A percentile compares a stretch with the other conserved stretches of the same genome.
Conservation (phyloP, 805 yeast genomes). For the Candida nonsorbophila region DNA sequence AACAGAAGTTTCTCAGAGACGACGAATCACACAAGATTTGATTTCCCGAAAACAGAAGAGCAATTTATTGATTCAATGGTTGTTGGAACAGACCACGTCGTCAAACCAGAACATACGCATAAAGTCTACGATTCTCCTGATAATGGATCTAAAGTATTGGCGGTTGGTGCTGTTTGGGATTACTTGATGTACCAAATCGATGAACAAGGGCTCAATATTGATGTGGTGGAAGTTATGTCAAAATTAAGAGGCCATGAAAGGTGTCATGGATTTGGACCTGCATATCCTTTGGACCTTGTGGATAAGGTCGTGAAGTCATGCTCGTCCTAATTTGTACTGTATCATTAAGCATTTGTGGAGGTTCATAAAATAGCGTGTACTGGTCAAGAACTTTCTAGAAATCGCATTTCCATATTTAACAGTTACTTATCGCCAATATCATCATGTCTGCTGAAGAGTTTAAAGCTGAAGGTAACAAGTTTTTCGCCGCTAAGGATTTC, state of each 20-base stretch:
- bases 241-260: conserved; percentile 60
- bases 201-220: conserved; percentile 44
- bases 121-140: conserved; percentile 32
- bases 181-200: conserved; percentile 49
- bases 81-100: conserved; percentile 17
- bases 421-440: not conserved
- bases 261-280: conserved; percentile 81
- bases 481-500: conserved; percentile 84
- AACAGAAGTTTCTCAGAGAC: conserved; percentile 1
- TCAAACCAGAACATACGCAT: conserved; percentile 15
- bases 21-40: conserved; percentile 13
- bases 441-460: conserved; percentile 57
- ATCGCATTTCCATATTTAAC: conserved; percentile 1
- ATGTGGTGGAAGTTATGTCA: conserved; percentile 54
- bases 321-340: not conserved
- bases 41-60: conserved; percentile 29
- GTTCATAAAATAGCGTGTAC: not conserved
- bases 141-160: conserved; percentile 48
- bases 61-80: conserved; percentile 28
- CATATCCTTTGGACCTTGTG: conserved; percentile 44
- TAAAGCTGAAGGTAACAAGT: conserved; percentile 91
- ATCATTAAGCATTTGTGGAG: too few species aligned
- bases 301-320: conserved; percentile 21
- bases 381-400: conserved; percentile 1
- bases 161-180: conserved; percentile 82